Percentiles rank a stretch among this genome's conserved stretches.
phyloP scores from a whole-genome alignment of 139 green algal genomes.

The Asterochloris erici region DNA sequence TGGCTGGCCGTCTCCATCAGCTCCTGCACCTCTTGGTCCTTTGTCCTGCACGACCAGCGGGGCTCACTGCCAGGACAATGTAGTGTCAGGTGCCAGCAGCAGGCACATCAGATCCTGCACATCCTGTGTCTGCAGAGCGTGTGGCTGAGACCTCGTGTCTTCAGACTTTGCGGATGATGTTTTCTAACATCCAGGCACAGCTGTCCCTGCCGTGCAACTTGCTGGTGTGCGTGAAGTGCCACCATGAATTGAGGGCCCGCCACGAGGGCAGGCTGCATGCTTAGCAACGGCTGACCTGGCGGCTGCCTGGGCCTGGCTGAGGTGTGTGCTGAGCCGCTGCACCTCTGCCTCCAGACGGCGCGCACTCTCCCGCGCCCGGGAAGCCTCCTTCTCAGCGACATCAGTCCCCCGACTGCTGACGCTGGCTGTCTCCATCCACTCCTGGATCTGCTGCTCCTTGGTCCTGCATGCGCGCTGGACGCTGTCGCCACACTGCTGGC shows the following conservation, averaged over 20 bases:
- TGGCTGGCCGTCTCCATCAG: conserved; percentile 18
- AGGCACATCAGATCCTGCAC: background rate
- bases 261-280: background rate
- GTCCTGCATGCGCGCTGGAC: background rate
- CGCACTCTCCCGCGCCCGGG: background rate
- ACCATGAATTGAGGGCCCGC: background rate
- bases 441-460: background rate
- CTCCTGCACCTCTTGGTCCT: conserved; percentile 8
- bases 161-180: background rate
- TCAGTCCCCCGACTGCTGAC: background rate
- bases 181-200: background rate
- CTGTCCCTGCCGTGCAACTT: background rate
- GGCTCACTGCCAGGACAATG: background rate
- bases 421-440: conserved; percentile 15
- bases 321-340: conserved; percentile 5
- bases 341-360: conserved; percentile 11
- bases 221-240: background rate
- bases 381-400: conserved; percentile 1
- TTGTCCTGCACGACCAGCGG: background rate
- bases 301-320: background rate
- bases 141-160: background rate
- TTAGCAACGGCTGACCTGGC: background rate
- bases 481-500: too few species aligned
- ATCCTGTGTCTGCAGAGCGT: background rate
- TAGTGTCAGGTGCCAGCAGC: background rate